Evolutionary conservation across 169 alveolate species (phyloP).

Genomic region (Eimeria necatrix): DNA sequence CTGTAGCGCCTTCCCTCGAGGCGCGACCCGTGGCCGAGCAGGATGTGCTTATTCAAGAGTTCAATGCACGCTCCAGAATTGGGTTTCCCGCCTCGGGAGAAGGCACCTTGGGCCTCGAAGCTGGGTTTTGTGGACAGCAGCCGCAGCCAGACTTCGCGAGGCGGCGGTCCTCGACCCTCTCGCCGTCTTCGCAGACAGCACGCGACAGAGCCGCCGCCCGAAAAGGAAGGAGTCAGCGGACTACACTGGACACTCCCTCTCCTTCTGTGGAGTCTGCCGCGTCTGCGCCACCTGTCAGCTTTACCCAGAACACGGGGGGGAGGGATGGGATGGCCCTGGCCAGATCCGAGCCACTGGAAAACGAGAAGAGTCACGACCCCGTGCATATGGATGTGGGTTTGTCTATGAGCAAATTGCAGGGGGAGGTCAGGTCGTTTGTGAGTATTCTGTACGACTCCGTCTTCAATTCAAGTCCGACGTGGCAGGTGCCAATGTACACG

Average conservation of each 20-base stretch:
- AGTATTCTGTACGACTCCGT: conserved; percentile 14
- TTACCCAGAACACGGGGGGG: neutral
- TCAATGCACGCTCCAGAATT: neutral
- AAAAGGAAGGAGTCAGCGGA: conserved; percentile 1
- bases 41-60: conserved; percentile 16
- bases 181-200: neutral
- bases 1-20: neutral
- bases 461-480: neutral
- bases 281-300: neutral
- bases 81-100: neutral
- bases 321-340: neutral
- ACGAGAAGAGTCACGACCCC: neutral
- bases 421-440: conserved; percentile 13
- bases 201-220: neutral
- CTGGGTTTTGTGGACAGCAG: neutral
- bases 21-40: conserved; percentile 49
- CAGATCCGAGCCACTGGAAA: neutral
- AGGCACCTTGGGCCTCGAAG: neutral
- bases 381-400: neutral
- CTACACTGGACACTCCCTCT: neutral
- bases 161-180: conserved; percentile 13
- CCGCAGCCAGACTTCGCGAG: conserved; percentile 2
- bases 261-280: conserved; percentile 45
- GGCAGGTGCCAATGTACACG: conserved; percentile 8
- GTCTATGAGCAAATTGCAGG: neutral